Percentiles rank a stretch among this genome's conserved stretches.
phyloP scores from a whole-genome alignment of 495 filamentous ascomycete genomes.

The Trichoderma gamsii region DNA sequence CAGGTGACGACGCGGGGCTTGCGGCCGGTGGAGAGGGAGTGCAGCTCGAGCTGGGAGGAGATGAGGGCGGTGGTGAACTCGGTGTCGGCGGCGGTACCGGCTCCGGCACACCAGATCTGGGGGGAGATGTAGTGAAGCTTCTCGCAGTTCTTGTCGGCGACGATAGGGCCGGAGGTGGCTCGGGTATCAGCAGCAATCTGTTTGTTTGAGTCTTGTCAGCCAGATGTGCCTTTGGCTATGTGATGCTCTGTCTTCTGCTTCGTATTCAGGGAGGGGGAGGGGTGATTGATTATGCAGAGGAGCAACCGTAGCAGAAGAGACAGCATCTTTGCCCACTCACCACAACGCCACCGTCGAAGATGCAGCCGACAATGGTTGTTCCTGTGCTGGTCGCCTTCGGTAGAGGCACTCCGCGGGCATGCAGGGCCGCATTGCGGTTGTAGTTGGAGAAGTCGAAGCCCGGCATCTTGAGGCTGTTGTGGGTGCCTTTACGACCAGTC shows the following conservation, averaged over 20 bases:
- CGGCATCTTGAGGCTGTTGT: conserved; percentile 58
- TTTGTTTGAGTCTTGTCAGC: background rate
- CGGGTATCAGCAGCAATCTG: conserved; percentile 95
- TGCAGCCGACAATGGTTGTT: conserved; percentile 97
- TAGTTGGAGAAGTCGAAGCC: conserved; percentile 99
- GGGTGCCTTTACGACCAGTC: background rate
- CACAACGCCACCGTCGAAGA: conserved; percentile 94
- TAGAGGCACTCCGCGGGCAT: conserved; percentile 84
- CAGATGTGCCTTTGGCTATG: background rate
- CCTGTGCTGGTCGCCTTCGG: conserved; percentile 98
- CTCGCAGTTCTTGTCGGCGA: conserved; percentile 99
- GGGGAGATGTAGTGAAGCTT: conserved; percentile 98
- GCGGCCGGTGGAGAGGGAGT: conserved; percentile 89
- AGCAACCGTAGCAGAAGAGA: background rate
- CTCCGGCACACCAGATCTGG: conserved; percentile 99
- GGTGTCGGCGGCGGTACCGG: conserved; percentile 96
- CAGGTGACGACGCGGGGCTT: conserved; percentile 96
- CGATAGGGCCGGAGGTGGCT: conserved; percentile 95
- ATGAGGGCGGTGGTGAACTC: conserved; percentile 99
- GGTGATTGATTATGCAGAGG: background rate
- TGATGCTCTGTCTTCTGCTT: conserved; percentile 6
- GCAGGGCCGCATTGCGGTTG: conserved; percentile 93
- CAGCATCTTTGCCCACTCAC: conserved; percentile 40
- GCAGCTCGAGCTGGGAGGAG: conserved; percentile 95
- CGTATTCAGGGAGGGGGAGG: background rate